Evolutionary conservation across 352 stramenopile species (phyloP).

Genomic region (Pythium oligandrum): DNA sequence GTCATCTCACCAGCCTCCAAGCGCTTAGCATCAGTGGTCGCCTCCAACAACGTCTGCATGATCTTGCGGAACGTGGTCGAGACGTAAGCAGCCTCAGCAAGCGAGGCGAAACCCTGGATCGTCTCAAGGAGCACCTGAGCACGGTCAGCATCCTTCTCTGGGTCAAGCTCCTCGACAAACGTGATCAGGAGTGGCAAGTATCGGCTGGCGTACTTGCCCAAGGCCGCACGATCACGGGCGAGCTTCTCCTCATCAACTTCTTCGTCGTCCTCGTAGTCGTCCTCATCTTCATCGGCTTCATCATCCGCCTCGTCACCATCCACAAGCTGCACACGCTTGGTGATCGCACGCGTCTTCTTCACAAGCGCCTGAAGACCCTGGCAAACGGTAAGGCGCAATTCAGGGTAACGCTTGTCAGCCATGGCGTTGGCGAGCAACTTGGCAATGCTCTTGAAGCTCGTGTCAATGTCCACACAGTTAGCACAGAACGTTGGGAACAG

Average conservation of each 20-base stretch:
- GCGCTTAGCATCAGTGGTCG: slow-evolving; percentile 74
- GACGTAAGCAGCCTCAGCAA: slow-evolving; percentile 64
- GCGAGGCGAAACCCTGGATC: slow-evolving; percentile 73
- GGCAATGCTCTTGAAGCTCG: slow-evolving; percentile 81
- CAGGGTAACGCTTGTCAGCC: slow-evolving; percentile 81
- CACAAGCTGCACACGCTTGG: slow-evolving; percentile 30
- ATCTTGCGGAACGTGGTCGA: slow-evolving; percentile 81
- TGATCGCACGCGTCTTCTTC: slow-evolving; percentile 52
- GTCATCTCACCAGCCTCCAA: slow-evolving; percentile 33
- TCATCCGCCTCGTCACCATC: slow-evolving; percentile 36
- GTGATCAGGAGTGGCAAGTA: slow-evolving; percentile 83
- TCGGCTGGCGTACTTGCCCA: slow-evolving; percentile 76
- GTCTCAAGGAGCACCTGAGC: slow-evolving; percentile 73
- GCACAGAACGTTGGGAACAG: slow-evolving; percentile 80
- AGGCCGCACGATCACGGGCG: slow-evolving; percentile 58
- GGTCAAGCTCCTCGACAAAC: slow-evolving; percentile 77
- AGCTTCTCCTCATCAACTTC: slow-evolving; percentile 77
- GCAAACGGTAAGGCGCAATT: slow-evolving; percentile 79
- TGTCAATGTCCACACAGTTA: slow-evolving; percentile 66
- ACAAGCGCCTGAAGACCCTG: slow-evolving; percentile 79
- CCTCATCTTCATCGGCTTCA: slow-evolving; percentile 28
- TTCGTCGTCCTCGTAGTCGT: slow-evolving; percentile 39
- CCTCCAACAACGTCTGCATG: slow-evolving; percentile 85
- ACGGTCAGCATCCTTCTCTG: slow-evolving; percentile 70
- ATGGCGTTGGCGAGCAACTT: slow-evolving; percentile 86